Evolutionary conservation across 2,329 filamentous ascomycete genomes (phyloP).

Genomic region (Colletotrichum ledebouriae): DNA sequence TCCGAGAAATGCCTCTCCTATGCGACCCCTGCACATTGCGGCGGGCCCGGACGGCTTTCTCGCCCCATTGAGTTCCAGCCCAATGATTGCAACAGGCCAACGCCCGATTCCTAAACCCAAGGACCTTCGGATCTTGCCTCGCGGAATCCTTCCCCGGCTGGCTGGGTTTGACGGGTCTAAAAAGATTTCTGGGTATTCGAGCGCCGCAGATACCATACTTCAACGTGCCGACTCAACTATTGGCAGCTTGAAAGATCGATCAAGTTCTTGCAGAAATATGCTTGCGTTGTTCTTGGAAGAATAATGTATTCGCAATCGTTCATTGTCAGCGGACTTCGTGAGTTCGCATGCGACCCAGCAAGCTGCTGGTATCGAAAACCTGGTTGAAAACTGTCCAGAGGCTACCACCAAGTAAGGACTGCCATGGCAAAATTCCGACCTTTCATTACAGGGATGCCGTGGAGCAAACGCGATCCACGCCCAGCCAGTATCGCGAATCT

Average conservation of each 20-base stretch:
- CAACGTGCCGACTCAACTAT: too few relatives aligned
- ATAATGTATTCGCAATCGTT: neutral
- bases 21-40: conserved; percentile 26
- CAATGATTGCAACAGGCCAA: conserved; percentile 30
- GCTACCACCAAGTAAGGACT: conserved; percentile 12
- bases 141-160: conserved; percentile 34
- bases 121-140: conserved; percentile 27
- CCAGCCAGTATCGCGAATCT: conserved; percentile 36
- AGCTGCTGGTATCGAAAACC: conserved; percentile 13
- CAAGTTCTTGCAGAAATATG: too few relatives aligned
- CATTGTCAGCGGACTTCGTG: neutral
- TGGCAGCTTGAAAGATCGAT: too few relatives aligned
- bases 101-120: conserved; percentile 19
- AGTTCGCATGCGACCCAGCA: neutral
- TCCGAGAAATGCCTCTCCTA: conserved; percentile 36
- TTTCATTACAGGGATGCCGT: conserved; percentile 36
- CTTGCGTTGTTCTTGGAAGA: neutral
- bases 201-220: too few relatives aligned
- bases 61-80: conserved; percentile 37
- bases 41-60: conserved; percentile 31
- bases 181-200: too few relatives aligned
- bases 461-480: conserved; percentile 31
- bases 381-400: conserved; percentile 5
- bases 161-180: neutral
- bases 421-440: conserved; percentile 36